Conservation (phyloP, 2,329 filamentous ascomycete species). For the Penicillium aurantiogriseum region DNA sequence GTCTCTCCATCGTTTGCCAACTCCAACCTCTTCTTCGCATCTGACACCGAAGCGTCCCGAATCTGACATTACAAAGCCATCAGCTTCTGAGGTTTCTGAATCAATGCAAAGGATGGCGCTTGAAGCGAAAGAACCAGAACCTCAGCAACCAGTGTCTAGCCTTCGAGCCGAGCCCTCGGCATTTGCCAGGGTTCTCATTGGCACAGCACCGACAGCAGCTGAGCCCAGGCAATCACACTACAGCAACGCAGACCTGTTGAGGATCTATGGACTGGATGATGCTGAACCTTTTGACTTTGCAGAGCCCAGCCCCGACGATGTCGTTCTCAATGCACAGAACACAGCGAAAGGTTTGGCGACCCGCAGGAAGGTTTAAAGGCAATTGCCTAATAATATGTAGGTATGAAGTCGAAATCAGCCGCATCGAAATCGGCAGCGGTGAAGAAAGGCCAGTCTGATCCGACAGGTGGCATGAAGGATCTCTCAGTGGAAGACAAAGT, state of each 20-base stretch:
- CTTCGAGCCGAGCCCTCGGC: slow-evolving; percentile 50
- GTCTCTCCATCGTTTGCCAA: slow-evolving; percentile 23
- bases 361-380: slow-evolving; percentile 37
- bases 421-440: slow-evolving; percentile 40
- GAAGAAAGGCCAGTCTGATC: slow-evolving; percentile 44
- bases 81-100: slow-evolving; percentile 2
- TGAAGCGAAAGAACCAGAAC: slow-evolving; percentile 11
- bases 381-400: slow-evolving; percentile 44
- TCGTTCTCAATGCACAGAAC: slow-evolving; percentile 79
- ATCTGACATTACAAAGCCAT: slow-evolving; percentile 18
- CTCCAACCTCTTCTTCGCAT: slow-evolving; percentile 16
- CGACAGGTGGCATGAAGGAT: slow-evolving; percentile 50
- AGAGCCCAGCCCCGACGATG: slow-evolving; percentile 86
- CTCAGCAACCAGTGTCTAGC: slow-evolving; percentile 18
- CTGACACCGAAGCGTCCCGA: slow-evolving; percentile 19
- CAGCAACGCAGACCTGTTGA: slow-evolving; percentile 36
- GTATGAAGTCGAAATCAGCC: slow-evolving; percentile 45
- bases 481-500: slow-evolving; percentile 51
- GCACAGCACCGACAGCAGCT: slow-evolving; percentile 27
- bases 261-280: slow-evolving; percentile 41
- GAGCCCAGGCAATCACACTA: slow-evolving; percentile 36
- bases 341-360: slow-evolving; percentile 70
- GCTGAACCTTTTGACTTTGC: slow-evolving; percentile 62
- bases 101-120: slow-evolving; percentile 5
- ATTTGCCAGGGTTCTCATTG: slow-evolving; percentile 50